Evolutionary conservation across 2,329 filamentous ascomycete genomes (phyloP).

Genomic region (Colletotrichum endophyticum): DNA sequence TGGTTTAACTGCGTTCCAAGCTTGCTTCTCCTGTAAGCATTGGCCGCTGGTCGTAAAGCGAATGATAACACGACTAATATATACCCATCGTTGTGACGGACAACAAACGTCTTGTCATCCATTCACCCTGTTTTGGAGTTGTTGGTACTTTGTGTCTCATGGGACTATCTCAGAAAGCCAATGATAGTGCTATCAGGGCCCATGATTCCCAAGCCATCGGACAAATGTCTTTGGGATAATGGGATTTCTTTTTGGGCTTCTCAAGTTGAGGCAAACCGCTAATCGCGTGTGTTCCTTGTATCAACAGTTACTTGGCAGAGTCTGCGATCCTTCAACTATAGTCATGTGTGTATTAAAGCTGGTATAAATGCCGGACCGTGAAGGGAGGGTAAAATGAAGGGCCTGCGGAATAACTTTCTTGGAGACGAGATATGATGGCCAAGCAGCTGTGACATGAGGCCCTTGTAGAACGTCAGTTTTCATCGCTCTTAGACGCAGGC

Average conservation of each 20-base stretch:
- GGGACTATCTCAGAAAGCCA: rapidly evolving
- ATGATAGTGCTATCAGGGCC: background rate
- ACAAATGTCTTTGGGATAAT: too few species aligned
- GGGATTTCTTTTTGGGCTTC: background rate
- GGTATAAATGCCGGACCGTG: background rate
- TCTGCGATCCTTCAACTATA: background rate
- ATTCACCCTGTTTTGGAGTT: background rate
- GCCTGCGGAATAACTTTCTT: background rate
- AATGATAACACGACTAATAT: background rate
- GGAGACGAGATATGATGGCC: background rate
- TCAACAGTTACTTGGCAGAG: background rate
- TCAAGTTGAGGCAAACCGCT: background rate
- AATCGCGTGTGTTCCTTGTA: background rate
- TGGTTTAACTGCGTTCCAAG: background rate
- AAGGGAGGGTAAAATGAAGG: rapidly evolving
- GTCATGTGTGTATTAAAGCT: rapidly evolving
- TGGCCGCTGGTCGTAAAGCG: background rate
- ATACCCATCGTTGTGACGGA: rapidly evolving
- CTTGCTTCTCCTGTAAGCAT: background rate
- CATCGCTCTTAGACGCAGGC: background rate
- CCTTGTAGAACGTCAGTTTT: background rate
- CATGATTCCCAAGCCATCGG: background rate
- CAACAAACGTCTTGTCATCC: background rate
- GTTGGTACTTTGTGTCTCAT: background rate
- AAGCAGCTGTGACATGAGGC: background rate